Evolutionary conservation across 495 filamentous ascomycete species (phyloP), one percentile per base, ranked within the genome.

Genomic region (Parathielavia appendiculata): DNA sequence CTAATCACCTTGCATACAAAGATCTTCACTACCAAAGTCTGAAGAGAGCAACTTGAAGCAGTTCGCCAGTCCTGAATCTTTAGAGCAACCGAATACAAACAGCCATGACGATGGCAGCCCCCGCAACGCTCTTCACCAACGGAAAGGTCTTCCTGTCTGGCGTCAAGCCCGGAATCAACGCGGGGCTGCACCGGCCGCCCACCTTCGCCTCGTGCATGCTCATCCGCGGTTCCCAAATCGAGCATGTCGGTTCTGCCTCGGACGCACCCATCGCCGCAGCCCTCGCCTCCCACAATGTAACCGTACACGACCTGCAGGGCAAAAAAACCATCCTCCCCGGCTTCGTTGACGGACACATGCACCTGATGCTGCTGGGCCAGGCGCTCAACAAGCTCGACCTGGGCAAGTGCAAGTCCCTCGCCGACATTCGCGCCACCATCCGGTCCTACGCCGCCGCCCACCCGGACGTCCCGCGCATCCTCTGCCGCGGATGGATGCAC

Each of bases 281-380:
- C 36, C 62, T 64, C 22, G 41, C 20, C 39, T 20, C 48, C 49
- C 13, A 8, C 6, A 4, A 43, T 4, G 13, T 59, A 70, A 51
- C 54, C n/a, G 73, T 82, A 1, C 68, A 63, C 54, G 77, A 85
- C 60, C 69, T 87, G 17, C 48, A 72, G 1, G 68, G 75, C 39
- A 70, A 68, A 20, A 70, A 68, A 20, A 76, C 79, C 23, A 69
- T 86, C 12, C 66, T 85, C 34, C 84, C 84, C 0, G 82, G 83
- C 23, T 87, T 87, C 62, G 79, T 87, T 48, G 84, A 87, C 61
- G 81, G 77, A 4, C 84, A 87, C 64, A 79, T 84, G 64, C 84
- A 87, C 58, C 73, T 87, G 26, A 69, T 86, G 59, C 75, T 85
- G 23, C 75, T 83, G 38, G 84, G 83, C 9, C 77, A 81, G 36